These are phyloP conservation scores for Cyclanthera cordifolia DNA, from an alignment of 306 rosid species.

Conservation along the genomic window DNA sequence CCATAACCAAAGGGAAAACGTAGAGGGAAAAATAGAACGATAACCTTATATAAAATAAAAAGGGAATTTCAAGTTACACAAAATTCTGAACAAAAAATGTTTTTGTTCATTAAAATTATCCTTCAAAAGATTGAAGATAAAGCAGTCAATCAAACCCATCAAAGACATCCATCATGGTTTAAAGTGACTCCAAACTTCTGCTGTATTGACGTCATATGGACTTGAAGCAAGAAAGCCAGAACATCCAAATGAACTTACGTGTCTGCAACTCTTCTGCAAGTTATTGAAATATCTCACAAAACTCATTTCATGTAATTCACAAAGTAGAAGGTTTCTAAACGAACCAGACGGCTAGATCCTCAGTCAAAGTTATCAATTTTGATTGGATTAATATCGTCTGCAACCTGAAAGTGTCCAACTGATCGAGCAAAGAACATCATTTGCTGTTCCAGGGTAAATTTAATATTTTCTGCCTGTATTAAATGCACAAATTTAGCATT, in stretches of 20 bases:
- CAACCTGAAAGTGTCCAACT: constrained; percentile 70
- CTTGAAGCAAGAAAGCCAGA: neutral
- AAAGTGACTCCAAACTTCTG: neutral
- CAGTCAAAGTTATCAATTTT: constrained; percentile 59
- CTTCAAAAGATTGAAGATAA: constrained; percentile 1
- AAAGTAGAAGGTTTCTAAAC: neutral
- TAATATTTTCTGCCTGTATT: constrained; percentile 83
- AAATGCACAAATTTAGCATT: constrained; percentile 3
- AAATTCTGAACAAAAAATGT: neutral
- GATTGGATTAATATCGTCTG: constrained; percentile 67
- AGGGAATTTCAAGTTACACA: neutral
- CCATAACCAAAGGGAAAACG: neutral
- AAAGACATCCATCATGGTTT: neutral
- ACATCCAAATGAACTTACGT: neutral
- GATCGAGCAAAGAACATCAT: constrained; percentile 92
- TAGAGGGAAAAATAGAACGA: neutral
- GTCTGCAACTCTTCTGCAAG: neutral
- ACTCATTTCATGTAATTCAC: neutral
- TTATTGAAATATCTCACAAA: neutral
- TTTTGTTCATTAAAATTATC: neutral
- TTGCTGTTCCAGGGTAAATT: constrained; percentile 86
- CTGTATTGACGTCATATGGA: neutral
- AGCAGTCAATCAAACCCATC: constrained; percentile 4
- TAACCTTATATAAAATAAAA: neutral
- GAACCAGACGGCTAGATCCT: constrained; percentile 16